Percentiles rank a stretch among this genome's conserved stretches.
Conservation (phyloP, 164 flowering plant species). For the Aristolochia fimbriata region DNA sequence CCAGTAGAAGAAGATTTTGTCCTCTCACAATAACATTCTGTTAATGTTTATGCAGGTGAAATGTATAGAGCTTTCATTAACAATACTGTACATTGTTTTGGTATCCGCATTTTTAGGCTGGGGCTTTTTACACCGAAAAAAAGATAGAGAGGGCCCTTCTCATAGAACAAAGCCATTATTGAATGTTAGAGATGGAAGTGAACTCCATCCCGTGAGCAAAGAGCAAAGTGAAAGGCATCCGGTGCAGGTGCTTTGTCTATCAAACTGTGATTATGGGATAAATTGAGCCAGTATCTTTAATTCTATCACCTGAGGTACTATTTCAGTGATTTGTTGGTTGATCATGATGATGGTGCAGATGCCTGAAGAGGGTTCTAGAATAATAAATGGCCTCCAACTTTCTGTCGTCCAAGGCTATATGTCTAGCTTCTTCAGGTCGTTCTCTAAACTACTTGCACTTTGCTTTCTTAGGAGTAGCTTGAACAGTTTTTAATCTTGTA, state of each 20-base stretch:
- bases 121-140: slow-evolving; percentile 49
- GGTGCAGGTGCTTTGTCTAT: slow-evolving; percentile 39
- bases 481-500: slow-evolving; percentile 3
- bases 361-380: slow-evolving; percentile 46
- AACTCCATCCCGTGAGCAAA: slow-evolving; percentile 21
- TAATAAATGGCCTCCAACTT: slow-evolving; percentile 42
- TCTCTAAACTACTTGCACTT: neutral
- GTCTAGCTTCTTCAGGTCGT: slow-evolving; percentile 75
- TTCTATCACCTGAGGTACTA: neutral
- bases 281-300: neutral
- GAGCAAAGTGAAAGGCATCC: slow-evolving; percentile 41
- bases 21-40: slow-evolving; percentile 5
- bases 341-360: slow-evolving; percentile 24
- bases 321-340: neutral
- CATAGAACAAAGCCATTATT: slow-evolving; percentile 39
- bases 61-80: slow-evolving; percentile 68
- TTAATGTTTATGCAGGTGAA: slow-evolving; percentile 52
- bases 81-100: slow-evolving; percentile 55
- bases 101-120: slow-evolving; percentile 68
- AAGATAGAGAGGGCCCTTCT: slow-evolving; percentile 26
- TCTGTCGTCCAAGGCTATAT: slow-evolving; percentile 78
- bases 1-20: neutral
- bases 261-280: neutral
- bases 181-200: slow-evolving; percentile 33
- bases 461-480: neutral